These are phyloP conservation scores for Drosera spatulata DNA, from an alignment of 179 eudicot genomes.

Conservation along the genomic window DNA sequence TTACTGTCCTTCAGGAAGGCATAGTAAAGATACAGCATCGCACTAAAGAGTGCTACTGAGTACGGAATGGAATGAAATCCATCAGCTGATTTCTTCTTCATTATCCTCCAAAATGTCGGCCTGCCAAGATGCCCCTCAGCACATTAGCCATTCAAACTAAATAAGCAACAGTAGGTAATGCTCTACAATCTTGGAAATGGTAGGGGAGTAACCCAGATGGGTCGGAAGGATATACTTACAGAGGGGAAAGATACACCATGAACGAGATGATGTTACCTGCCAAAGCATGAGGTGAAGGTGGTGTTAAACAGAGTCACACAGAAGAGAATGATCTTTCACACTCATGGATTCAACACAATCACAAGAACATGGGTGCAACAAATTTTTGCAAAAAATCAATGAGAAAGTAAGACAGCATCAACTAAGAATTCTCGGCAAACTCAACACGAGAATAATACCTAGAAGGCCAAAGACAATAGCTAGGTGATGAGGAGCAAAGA, in stretches of 20 bases:
- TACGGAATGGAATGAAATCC: slow-evolving; percentile 73
- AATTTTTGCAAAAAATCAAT: neutral
- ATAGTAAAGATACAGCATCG: slow-evolving; percentile 65
- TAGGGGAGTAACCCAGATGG: neutral
- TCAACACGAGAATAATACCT: slow-evolving; percentile 14
- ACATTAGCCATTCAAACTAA: too few species aligned
- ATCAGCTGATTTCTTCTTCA: slow-evolving; percentile 66
- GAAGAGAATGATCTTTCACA: too few species aligned
- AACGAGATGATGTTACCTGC: slow-evolving; percentile 52
- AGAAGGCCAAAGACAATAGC: slow-evolving; percentile 42
- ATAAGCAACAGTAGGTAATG: neutral
- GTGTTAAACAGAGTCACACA: too few species aligned
- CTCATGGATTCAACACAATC: too few species aligned
- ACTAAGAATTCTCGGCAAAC: too few species aligned
- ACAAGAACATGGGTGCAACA: too few species aligned
- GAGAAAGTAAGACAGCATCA: neutral
- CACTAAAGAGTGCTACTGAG: slow-evolving; percentile 74
- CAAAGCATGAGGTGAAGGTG: neutral
- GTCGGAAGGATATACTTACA: slow-evolving; percentile 28
- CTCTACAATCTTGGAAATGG: neutral
- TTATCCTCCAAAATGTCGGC: slow-evolving; percentile 65
- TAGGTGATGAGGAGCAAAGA: slow-evolving; percentile 19
- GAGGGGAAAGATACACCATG: slow-evolving; percentile 52
- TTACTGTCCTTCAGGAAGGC: slow-evolving; percentile 40
- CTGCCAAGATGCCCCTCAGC: slow-evolving; percentile 11